Evolutionary conservation across 192 early-diverging fungal species (phyloP), one percentile per base, ranked within the genome.

Genomic region (Linnemannia hyalina): DNA sequence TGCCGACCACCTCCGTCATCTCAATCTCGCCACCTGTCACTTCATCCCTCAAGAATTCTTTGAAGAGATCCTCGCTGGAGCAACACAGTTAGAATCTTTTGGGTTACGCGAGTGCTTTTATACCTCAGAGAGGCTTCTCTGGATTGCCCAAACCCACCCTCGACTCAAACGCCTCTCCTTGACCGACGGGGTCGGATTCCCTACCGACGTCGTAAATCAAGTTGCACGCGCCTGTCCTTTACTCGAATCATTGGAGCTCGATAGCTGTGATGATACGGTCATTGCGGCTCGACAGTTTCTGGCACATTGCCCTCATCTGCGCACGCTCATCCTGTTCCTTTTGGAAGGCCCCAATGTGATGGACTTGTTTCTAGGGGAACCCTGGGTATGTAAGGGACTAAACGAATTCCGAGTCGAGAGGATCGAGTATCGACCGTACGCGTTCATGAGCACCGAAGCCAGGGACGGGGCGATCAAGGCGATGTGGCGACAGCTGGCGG

Each of bases 321-420:
- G 38, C 22, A 47, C 47, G 8, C 29, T 74, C n/a, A 11, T 2
- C 6, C 9, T 80, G 22, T 38, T n/a, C 0, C 13, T 7, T 15
- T 16, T 70, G 16, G 22, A 23, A 23, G 70, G 47, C 6, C 29
- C 38, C 20, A 15, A 26, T 41, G 22, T 41, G 52, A 32, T 73
- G 54, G 26, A 10, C 42, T 38, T 74, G 32, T 73, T 74, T 80
- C 35, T n/a, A 5, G 77, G 70, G 8, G 23, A 57, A 29, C 47
- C 77, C 36, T 79, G 77, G 77, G 40, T 22, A 29, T 79, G 77
- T 23, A 6, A 20, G 32, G 26, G 72, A 16, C 23, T 79, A 2
- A 38, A 79, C 32, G 70, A 79, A 42, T 23, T 78, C 13, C 23
- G 6, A 13, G 0, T 78, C 4, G 35, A 36, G 3, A 23, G 46